phyloP scores from a whole-genome alignment of 345 rosid species.

The Sisymbrium altissimum region DNA sequence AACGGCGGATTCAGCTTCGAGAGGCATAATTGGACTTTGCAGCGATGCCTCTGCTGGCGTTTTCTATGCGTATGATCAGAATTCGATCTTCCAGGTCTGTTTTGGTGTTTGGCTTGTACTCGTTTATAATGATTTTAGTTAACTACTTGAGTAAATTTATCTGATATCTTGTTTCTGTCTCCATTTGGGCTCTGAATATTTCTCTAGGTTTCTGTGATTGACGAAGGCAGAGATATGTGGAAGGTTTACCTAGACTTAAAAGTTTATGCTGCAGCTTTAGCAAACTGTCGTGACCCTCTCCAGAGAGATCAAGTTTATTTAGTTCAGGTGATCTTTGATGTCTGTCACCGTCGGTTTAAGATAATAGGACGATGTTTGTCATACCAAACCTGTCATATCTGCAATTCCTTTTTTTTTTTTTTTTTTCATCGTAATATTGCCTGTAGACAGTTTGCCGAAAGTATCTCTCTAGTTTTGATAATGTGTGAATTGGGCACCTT shows the following conservation, averaged over 20 bases:
- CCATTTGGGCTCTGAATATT: conserved; percentile 21
- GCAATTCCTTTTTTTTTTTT: background rate
- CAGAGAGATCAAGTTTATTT: conserved; percentile 98
- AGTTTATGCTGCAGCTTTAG: conserved; percentile 93
- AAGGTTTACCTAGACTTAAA: conserved; percentile 94
- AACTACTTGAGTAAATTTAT: background rate
- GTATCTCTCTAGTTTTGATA: conserved; percentile 18
- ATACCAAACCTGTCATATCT: conserved; percentile 3
- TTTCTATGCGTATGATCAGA: conserved; percentile 95
- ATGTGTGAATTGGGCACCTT: conserved; percentile 32
- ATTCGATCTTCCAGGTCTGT: conserved; percentile 88
- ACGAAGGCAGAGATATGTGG: conserved; percentile 99
- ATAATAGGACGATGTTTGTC: conserved; percentile 5
- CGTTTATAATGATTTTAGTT: conserved; percentile 15
- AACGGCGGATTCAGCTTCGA: conserved; percentile 73
- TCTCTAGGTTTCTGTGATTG: conserved; percentile 83
- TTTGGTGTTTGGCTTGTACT: conserved; percentile 11
- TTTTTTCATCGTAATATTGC: background rate
- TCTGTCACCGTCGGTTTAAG: background rate
- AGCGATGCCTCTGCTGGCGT: conserved; percentile 98
- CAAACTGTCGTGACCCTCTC: conserved; percentile 80
- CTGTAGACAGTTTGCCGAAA: conserved; percentile 1
- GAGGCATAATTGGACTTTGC: conserved; percentile 89
- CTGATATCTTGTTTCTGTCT: conserved; percentile 10
- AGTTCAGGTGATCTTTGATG: conserved; percentile 65